Base-by-base conservation (phyloP, 2,329 filamentous ascomycete species). In the Sporothrix euskadiensis region DNA sequence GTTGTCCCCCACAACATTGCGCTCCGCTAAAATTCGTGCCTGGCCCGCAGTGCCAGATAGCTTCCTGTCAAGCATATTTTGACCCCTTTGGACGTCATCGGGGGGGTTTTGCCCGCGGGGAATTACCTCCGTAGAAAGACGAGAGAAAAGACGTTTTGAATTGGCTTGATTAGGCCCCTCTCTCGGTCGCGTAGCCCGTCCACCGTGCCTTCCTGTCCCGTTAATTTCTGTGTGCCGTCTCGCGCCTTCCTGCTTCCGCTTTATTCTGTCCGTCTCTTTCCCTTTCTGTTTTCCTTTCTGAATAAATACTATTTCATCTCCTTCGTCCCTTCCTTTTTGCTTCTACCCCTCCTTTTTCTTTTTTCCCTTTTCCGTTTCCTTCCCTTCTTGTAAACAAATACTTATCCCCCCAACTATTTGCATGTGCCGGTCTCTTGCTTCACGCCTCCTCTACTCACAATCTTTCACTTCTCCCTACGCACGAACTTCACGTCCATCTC, bases 101-200 rank as follows among this genome's bases (percentile, higher is more conserved):
- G 74, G 72, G 63, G 22, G 3, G 3, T 44, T 75, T 73, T 61
- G 54, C 65, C 73, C 73, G 73, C 39, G n/a, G 61, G 39, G n/a
- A 56, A 26, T 49, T 49, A 26, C 26, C 1, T 2, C 26, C 26
- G 26, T 26, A 16, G 44, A 49, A 49, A 19, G 44, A 49, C 10
- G 14, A 14, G 41, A 12, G 8, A 14, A 14, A 12, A 44, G 41
- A 44, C 3, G 41, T 14, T 49, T 19, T 4, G 19, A 49, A 12
- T 7, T 35, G 56, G 10, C 4, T 39, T 30, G 8, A 49, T 26
- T 30, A 7, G 9, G 9, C 7, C 41, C 49, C 35, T 16, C 56
- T 56, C 54, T 63, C 39, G 39, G 61, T 71, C 47, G 35, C 44
- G 30, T 66, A 47, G 49, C 44, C 30, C 41, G 30, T 35, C 32